A percentile compares a stretch with the other conserved stretches of the same genome.
These are phyloP conservation scores for Diplodia intermedia DNA, from an alignment of 2,329 filamentous ascomycete species.

Conservation along the genomic window DNA sequence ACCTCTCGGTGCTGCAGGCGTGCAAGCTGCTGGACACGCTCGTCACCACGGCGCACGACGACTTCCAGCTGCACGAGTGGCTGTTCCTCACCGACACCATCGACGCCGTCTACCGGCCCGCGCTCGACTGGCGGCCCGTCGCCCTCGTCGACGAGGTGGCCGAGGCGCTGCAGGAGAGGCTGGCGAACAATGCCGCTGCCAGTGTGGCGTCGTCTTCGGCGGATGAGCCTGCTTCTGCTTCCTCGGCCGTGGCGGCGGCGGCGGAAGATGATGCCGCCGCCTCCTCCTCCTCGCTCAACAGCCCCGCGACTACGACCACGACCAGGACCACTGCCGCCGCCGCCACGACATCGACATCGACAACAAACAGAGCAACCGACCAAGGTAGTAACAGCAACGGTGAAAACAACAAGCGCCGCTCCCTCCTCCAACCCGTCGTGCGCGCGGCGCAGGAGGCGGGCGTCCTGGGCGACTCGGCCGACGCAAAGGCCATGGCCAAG, in stretches of 20 bases:
- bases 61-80: constrained; percentile 99
- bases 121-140: constrained; percentile 67
- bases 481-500: constrained; percentile 61
- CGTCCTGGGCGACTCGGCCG: constrained; percentile 55
- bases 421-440: constrained; percentile 54
- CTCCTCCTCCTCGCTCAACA: too few species aligned
- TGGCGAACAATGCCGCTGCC: constrained; percentile 38
- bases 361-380: too few species aligned
- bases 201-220: too few species aligned
- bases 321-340: too few species aligned
- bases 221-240: too few species aligned
- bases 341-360: too few species aligned
- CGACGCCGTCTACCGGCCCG: constrained; percentile 86
- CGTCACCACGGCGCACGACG: constrained; percentile 86
- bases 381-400: too few species aligned
- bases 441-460: constrained; percentile 38
- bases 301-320: too few species aligned
- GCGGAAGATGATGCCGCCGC: too few species aligned
- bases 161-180: constrained; percentile 68
- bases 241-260: too few species aligned
- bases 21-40: constrained; percentile 92
- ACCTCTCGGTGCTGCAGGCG: constrained; percentile 80
- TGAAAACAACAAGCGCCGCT: constrained; percentile 37
- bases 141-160: constrained; percentile 86
- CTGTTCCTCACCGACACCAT: constrained; percentile 96